Evolutionary conservation across 768 basidiomycete species (phyloP), one percentile per base, ranked within the genome.

Genomic region (Suillus subalutaceus): DNA sequence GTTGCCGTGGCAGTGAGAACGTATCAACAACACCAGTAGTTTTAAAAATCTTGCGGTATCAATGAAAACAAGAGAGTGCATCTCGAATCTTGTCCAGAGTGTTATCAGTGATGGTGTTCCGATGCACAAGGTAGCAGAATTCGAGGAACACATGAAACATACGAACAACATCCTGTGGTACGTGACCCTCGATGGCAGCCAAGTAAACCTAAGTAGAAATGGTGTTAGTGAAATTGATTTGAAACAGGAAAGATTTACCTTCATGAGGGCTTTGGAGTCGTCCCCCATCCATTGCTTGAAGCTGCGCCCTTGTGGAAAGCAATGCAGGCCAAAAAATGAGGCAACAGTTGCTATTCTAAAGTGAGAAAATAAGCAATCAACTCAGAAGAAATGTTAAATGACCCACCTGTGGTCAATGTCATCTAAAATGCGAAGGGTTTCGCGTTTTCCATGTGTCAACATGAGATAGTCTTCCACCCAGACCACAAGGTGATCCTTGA

Each of bases 271-370:
- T 44, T 66, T 66, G 0, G 7, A 66, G 61, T 81, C 76, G 62
- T 80, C 72, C 0, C 79, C 78, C 8, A 77, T 80, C 79, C 79
- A 80, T 52, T 80, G 77, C 32, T 75, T 71, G 65, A 79, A 79
- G 12, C 67, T 44, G 0, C 65, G 70, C 1, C 77, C 76, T 50
- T 75, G 61, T 15, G 72, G 72, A 63, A 78, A 78, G 32, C 32
- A 32, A 2, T 65, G 37, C 16, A 77, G 41, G 8, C 71, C 72
- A 1, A 67, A 53, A 52, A 71, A 32, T 32, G 32, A 32, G 32
- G 32, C 32, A 32, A 32, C 4, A 32, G 32, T 4, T 32, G 32
- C 32, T 32, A 32, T 32, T 32, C 32, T 32, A 2, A 32, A 32
- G 32, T 32, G 32, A 32, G 32, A 32, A 4, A 4, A 4, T 2